phyloP scores from a whole-genome alignment of 495 filamentous ascomycete genomes.

The Evernia prunastri region DNA sequence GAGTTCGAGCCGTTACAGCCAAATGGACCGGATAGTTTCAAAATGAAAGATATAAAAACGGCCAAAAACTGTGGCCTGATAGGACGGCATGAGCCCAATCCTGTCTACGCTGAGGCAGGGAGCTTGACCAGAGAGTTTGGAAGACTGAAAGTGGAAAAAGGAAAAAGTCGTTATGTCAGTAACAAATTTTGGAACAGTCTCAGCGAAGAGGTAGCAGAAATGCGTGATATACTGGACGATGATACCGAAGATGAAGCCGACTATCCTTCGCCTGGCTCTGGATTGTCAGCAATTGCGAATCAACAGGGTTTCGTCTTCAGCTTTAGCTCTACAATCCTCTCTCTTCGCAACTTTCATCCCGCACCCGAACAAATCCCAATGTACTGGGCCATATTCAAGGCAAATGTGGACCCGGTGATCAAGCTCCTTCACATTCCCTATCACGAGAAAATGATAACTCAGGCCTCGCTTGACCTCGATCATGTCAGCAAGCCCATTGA shows the following conservation, averaged over 20 bases:
- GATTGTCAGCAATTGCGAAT: conserved; percentile 38
- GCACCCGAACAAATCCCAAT: conserved; percentile 54
- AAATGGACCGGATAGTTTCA: not conserved
- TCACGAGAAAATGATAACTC: conserved; percentile 31
- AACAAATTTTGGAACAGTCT: conserved; percentile 86
- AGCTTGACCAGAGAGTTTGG: conserved; percentile 65
- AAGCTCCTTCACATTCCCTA: conserved; percentile 43
- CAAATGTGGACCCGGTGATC: conserved; percentile 48
- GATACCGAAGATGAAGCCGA: conserved; percentile 63
- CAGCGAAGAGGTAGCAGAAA: conserved; percentile 76
- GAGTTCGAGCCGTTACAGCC: not conserved
- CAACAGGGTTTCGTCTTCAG: conserved; percentile 68
- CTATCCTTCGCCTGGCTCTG: conserved; percentile 49
- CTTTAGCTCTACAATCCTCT: conserved; percentile 53
- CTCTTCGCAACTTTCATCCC: conserved; percentile 46
- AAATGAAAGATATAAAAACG: not conserved
- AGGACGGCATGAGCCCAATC: conserved; percentile 29
- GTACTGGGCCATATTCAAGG: conserved; percentile 62
- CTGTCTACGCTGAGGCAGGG: conserved; percentile 29
- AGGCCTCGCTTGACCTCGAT: conserved; percentile 35
- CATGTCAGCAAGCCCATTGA: conserved; percentile 32
- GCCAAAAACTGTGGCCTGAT: conserved; percentile 6
- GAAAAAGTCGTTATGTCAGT: conserved; percentile 74
- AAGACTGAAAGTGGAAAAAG: conserved; percentile 74
- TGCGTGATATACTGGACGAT: conserved; percentile 62